phyloP scores from a whole-genome alignment of 306 rosid species.

The Quercus bicolor region DNA sequence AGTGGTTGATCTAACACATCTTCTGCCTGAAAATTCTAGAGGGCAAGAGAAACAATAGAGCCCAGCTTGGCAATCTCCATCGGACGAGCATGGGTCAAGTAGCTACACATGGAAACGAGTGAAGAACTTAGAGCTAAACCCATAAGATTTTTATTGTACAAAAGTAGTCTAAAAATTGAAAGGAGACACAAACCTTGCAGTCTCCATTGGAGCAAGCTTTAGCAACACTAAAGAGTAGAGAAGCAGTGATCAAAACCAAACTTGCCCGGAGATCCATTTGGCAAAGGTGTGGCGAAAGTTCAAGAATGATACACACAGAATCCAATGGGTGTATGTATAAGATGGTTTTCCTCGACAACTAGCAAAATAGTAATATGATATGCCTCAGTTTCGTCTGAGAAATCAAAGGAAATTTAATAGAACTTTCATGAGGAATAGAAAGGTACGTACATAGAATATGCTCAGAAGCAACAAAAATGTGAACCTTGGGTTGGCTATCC shows the following conservation, averaged over 20 bases:
- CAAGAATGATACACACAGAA: neutral
- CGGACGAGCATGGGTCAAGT: conserved; percentile 56
- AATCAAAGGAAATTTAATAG: conserved; percentile 24
- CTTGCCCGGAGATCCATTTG: conserved; percentile 36
- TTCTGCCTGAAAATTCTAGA: conserved; percentile 37
- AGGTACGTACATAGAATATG: neutral
- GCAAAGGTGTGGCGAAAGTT: conserved; percentile 2
- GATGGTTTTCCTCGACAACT: no score
- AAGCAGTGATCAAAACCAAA: conserved; percentile 22
- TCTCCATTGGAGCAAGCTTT: conserved; percentile 55
- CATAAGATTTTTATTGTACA: neutral
- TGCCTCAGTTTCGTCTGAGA: conserved; percentile 39
- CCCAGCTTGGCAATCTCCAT: conserved; percentile 64
- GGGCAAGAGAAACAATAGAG: conserved; percentile 59
- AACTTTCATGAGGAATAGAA: neutral
- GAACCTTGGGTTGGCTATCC: neutral
- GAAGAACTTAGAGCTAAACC: neutral
- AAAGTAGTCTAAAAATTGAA: neutral
- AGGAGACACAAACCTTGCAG: conserved; percentile 48
- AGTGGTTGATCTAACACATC: conserved; percentile 65
- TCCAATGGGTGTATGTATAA: neutral
- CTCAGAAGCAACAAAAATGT: neutral
- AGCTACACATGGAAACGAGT: conserved; percentile 33
- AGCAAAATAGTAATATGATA: neutral
- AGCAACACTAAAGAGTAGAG: conserved; percentile 23